Evolutionary conservation across 345 rosid species (phyloP).

Genomic region (Stellera chamaejasme): DNA sequence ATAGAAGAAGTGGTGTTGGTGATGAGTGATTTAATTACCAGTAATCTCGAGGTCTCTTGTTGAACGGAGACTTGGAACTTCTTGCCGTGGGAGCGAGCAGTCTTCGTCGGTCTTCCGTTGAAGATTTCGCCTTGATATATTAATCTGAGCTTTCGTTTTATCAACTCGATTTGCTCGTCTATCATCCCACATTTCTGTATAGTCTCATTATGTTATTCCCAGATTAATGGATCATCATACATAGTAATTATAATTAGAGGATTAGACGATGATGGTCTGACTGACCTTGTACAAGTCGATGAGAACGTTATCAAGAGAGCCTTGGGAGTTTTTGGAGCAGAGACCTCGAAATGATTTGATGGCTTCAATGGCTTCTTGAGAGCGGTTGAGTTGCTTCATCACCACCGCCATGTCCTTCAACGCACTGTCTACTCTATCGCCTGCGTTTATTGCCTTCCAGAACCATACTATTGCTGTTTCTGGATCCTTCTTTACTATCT

Average conservation of each 20-base stretch:
- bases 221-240: neutral
- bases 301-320: slow-evolving; percentile 88
- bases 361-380: slow-evolving; percentile 94
- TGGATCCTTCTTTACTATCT: slow-evolving; percentile 79
- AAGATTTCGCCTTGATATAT: slow-evolving; percentile 85
- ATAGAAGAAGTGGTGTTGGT: too few relatives aligned
- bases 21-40: slow-evolving; percentile 29
- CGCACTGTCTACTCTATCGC: slow-evolving; percentile 79
- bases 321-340: slow-evolving; percentile 79
- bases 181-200: slow-evolving; percentile 74
- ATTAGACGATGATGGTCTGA: slow-evolving; percentile 7
- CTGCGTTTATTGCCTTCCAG: slow-evolving; percentile 88
- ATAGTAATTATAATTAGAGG: too few relatives aligned
- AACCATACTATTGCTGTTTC: slow-evolving; percentile 71
- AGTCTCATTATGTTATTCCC: too few relatives aligned
- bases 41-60: slow-evolving; percentile 78
- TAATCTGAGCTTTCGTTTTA: slow-evolving; percentile 72
- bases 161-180: slow-evolving; percentile 73
- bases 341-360: slow-evolving; percentile 69
- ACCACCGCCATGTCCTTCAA: slow-evolving; percentile 89
- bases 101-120: slow-evolving; percentile 81
- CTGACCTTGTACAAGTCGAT: slow-evolving; percentile 82
- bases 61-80: slow-evolving; percentile 85
- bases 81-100: slow-evolving; percentile 94
- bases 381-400: slow-evolving; percentile 72